These are phyloP conservation scores for Tephrocybe sp. DNA, from an alignment of 768 basidiomycete species.

Conservation along the genomic window DNA sequence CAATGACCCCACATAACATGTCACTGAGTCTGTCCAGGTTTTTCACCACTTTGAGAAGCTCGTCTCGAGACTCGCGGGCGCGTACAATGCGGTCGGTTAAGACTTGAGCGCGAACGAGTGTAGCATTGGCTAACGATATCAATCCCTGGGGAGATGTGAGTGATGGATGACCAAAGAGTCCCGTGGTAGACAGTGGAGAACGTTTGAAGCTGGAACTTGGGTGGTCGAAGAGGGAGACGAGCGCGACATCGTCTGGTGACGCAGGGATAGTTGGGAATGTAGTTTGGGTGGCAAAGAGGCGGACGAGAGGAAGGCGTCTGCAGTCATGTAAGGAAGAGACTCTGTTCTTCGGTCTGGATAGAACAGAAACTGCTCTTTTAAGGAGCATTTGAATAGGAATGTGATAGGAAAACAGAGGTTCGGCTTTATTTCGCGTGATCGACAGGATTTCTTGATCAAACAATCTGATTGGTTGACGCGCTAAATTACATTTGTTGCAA, in stretches of 20 bases:
- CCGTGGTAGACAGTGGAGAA: constrained; percentile 55
- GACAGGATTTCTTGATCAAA: not conserved
- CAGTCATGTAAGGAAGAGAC: constrained; percentile 24
- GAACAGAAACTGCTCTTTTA: constrained; percentile 38
- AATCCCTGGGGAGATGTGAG: constrained; percentile 72
- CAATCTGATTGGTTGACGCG: constrained; percentile 10
- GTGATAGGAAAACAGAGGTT: not conserved
- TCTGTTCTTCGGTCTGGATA: constrained; percentile 29
- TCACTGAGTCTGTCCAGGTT: constrained; percentile 96
- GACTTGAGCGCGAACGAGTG: constrained; percentile 74
- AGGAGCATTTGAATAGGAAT: constrained; percentile 46
- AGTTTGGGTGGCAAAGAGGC: constrained; percentile 35
- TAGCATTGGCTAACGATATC: constrained; percentile 70
- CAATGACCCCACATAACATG: constrained; percentile 93
- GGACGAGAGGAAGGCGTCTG: constrained; percentile 18
- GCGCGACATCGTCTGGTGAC: constrained; percentile 60
- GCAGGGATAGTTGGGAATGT: constrained; percentile 48
- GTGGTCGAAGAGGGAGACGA: constrained; percentile 71
- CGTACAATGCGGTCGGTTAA: constrained; percentile 82
- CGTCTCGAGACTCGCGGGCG: constrained; percentile 66
- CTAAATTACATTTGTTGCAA: not conserved
- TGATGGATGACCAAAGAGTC: constrained; percentile 80
- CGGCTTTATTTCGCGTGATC: not conserved
- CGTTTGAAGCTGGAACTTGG: constrained; percentile 39
- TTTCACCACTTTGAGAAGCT: constrained; percentile 87